Evolutionary conservation across 2,329 filamentous ascomycete species (phyloP).

Genomic region (Myriosclerotinia scirpicola): DNA sequence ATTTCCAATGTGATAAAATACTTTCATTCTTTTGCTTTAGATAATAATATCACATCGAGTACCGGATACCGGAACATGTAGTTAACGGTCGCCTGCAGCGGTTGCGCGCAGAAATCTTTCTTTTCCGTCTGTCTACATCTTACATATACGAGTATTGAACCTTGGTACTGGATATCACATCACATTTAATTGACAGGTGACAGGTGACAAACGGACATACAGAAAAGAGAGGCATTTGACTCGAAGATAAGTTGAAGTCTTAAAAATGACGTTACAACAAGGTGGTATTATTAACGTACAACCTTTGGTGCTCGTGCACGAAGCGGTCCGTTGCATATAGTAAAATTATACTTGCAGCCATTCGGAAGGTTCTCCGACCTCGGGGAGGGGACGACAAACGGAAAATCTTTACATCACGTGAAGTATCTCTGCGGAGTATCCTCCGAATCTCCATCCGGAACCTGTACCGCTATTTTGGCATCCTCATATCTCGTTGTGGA

Average conservation of each 20-base stretch:
- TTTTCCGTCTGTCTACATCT: not conserved
- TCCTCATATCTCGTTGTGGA: not conserved
- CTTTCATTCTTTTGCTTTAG: too few relatives aligned
- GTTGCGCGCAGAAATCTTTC: not conserved
- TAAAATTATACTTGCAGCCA: not conserved
- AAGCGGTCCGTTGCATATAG: slow-evolving; percentile 16
- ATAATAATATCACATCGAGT: not conserved
- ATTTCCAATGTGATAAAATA: not conserved
- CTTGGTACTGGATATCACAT: not conserved
- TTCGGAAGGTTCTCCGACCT: not conserved
- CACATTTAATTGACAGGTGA: too few relatives aligned
- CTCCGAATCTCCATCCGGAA: slow-evolving; percentile 1
- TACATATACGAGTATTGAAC: not conserved
- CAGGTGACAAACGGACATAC: too few relatives aligned
- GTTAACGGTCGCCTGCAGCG: not conserved
- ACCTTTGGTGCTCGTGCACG: slow-evolving; percentile 13
- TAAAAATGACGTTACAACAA: slow-evolving; percentile 2
- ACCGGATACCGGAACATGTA: not conserved
- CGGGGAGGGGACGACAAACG: not conserved
- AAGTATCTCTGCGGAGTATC: not conserved
- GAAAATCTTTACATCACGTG: slow-evolving; percentile 1
- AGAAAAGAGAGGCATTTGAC: not conserved
- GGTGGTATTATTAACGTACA: not conserved
- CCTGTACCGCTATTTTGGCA: not conserved
- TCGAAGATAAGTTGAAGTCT: not conserved